phyloP scores from a whole-genome alignment of 176 grass and related monocot species.

The Carex scoparia region DNA sequence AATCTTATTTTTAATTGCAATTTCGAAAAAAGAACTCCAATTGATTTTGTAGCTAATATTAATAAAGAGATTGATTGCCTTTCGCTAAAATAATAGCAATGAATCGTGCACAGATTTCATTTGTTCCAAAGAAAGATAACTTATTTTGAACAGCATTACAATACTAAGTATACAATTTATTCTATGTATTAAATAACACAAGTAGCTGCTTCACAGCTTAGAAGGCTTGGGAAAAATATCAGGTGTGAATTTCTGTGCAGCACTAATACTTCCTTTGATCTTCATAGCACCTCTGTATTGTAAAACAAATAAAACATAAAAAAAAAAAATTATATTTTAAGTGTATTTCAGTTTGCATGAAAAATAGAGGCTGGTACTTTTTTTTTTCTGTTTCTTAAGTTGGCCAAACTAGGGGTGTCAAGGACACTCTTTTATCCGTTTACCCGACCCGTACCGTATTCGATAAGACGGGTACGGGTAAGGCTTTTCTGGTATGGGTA shows the following conservation, averaged over 20 bases:
- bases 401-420: background rate
- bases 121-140: background rate
- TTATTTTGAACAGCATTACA: conserved; percentile 8
- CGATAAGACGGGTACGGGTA: no score
- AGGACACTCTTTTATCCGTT: no score
- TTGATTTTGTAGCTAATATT: background rate
- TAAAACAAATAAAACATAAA: background rate
- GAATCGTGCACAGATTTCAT: background rate
- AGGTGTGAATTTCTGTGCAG: conserved; percentile 84
- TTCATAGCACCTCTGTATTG: conserved; percentile 64
- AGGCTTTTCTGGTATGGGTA: no score
- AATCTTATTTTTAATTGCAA: background rate
- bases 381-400: background rate
- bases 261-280: conserved; percentile 84
- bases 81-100: background rate
- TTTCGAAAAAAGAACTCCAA: background rate
- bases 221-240: conserved; percentile 90
- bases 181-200: conserved; percentile 8
- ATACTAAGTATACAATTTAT: background rate
- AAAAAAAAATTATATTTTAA: background rate
- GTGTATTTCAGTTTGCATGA: background rate
- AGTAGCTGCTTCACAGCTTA: conserved; percentile 37
- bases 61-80: background rate
- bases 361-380: background rate
- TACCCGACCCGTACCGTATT: no score